phyloP scores from a whole-genome alignment of 495 filamentous ascomycete genomes.

The Neurospora terricola region DNA sequence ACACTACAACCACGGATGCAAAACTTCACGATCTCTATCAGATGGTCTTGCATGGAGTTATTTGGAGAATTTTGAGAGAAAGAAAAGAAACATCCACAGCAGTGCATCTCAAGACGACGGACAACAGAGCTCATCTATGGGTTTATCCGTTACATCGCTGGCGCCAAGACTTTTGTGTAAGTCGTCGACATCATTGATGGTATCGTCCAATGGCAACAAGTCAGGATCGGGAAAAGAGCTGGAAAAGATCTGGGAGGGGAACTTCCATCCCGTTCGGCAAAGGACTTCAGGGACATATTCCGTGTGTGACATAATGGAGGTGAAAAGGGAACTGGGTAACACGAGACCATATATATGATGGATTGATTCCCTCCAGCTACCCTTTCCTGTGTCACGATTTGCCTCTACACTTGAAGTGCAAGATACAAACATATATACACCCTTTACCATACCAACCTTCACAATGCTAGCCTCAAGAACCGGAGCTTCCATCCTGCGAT shows the following conservation, averaged over 20 bases:
- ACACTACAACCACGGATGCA: neutral
- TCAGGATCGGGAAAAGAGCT: neutral
- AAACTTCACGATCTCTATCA: neutral
- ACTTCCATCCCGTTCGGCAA: neutral
- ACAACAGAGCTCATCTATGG: neutral
- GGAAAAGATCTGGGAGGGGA: neutral
- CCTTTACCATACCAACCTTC: neutral
- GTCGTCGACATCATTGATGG: neutral
- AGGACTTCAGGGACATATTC: neutral
- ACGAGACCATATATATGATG: neutral
- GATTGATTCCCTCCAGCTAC: neutral
- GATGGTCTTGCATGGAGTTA: neutral
- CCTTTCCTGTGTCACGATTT: neutral
- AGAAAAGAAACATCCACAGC: accelerated
- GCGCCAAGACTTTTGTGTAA: neutral
- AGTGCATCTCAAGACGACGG: neutral
- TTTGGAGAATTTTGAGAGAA: neutral
- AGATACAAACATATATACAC: neutral
- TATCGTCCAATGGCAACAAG: neutral
- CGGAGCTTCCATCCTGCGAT: neutral
- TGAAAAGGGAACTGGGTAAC: neutral
- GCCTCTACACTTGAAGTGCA: neutral
- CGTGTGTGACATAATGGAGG: neutral
- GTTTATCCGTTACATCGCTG: neutral
- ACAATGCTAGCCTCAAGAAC: neutral